Evolutionary conservation across 495 filamentous ascomycete genomes (phyloP), one percentile per base, ranked within the genome.

Genomic region (Penicillium psychrofluorescens): DNA sequence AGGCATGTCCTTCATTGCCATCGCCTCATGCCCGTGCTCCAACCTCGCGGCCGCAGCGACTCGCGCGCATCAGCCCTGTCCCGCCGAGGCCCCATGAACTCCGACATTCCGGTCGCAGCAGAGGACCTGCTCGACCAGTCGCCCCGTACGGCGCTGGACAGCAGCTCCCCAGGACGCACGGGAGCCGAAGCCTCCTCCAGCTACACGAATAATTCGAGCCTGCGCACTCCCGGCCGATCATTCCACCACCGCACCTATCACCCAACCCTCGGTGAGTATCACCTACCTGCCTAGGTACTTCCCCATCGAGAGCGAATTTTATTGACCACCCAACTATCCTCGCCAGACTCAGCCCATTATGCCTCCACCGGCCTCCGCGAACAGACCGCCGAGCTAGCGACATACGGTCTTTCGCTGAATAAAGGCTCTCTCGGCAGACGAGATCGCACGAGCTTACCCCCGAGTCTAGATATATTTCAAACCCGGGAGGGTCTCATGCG

Each of bases 311-410:
- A 44, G 38, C 33, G 31, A 42, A 44, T 53, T 46, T 53, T 58
- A 51, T 60, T 72, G 52, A 70, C 46, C 41, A 45, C 37, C 44
- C 13, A 40, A 44, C 71, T 3, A 3, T 67, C 62, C 30, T 31
- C 39, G 40, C 64, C 74, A 68, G 86, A 94, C 54, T 79, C 75
- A 49, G 76, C 79, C 7, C 80, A 85, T 43, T 85, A 86, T 64
- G 80, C 85, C 22, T 78, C 77, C 15, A 76, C 80, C 35, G 85
- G 79, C 45, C 85, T 98, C 10, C 83, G 92, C 42, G 86, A 95
- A 59, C 83, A 95, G 56, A 95, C 92, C 2, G 89, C 89, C 29
- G 88, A 95, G 59, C 77, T 98, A 30, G 91, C 92, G 16, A 87
- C 78, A 6, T 86, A 86, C 50, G 85, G 85, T n/a, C 72, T 96